These are phyloP conservation scores for Solanum etuberosum DNA, from an alignment of 257 asterid species.

Conservation along the genomic window DNA sequence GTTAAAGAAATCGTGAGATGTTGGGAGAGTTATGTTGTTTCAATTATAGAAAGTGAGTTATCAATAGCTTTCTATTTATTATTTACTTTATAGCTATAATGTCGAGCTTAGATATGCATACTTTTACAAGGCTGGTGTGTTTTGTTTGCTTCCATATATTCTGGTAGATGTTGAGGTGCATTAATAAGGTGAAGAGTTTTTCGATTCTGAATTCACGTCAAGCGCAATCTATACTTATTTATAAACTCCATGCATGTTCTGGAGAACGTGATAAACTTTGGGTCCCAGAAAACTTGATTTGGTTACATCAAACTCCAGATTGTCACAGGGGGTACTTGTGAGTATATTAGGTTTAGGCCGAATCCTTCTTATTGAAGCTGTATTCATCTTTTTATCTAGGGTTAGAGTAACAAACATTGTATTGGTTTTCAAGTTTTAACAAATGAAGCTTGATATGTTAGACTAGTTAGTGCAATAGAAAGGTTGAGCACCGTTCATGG, in stretches of 20 bases:
- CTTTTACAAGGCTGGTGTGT: background rate
- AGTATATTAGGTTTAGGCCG: background rate
- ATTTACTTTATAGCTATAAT: background rate
- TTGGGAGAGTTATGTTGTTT: background rate
- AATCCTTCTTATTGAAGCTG: background rate
- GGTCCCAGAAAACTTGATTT: background rate
- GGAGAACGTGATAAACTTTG: background rate
- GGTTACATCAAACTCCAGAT: background rate
- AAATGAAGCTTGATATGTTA: background rate
- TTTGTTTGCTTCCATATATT: background rate
- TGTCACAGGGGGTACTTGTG: background rate
- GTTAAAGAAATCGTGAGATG: background rate
- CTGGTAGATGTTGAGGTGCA: background rate
- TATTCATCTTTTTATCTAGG: background rate
- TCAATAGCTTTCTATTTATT: background rate
- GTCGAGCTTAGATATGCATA: background rate
- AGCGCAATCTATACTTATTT: background rate
- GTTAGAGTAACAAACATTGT: background rate
- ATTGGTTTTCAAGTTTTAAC: background rate
- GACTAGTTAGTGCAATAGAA: background rate
- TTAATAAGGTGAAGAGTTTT: background rate
- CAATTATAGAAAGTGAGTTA: background rate
- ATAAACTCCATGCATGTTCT: background rate
- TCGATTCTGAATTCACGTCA: background rate
- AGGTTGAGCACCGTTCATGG: background rate